Base-by-base conservation (phyloP, 495 filamentous ascomycete genomes). In the Aspergillus cristatus region DNA sequence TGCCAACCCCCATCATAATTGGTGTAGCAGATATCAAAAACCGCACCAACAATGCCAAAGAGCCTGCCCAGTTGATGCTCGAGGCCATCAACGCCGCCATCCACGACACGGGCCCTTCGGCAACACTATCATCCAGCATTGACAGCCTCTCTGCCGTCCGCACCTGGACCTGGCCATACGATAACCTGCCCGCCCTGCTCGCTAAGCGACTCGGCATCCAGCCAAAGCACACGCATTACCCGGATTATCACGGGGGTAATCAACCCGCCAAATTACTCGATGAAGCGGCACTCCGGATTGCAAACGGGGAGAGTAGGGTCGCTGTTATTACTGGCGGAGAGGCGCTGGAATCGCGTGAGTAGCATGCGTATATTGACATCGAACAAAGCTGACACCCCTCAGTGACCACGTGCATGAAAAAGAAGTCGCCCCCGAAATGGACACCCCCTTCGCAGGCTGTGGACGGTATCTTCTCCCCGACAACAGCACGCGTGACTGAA, bases 121-220 rank as follows among this genome's bases (percentile, higher is more conserved):
- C 55, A 6, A 37, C 53, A 14, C 50, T 76, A 4, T 57, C 59
- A 34, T 52, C 55, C 3, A 54, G 48, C 11, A 71, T 78, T 35
- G 72, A 78, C 41, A 73, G 67, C 40, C 52, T 76, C 26, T 53
- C 59, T 29, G 63, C 76, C 5, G 73, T 78, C n/a, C 48, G 48
- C 15, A 74, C 63, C 4, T 78, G 74, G 73, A 76, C 73, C 8
- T 78, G 73, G 73, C 60, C 62, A 12, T 76, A 78, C 49, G 39
- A 54, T 0, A 65, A 78, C 42, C 49, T 75, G 1, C 68, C 73
- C 1, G 57, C 53, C 17, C 44, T 73, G 0, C 35, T 78, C 14
- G 48, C 55, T 0, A 18, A 64, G 32, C 54, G 58, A 28, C 51
- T 78, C 14, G 57, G 48, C 1, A 40, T 71, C 11, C 36, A 53